Conservation (phyloP, 2,329 filamentous ascomycete species). For the Alternaria triticina region DNA sequence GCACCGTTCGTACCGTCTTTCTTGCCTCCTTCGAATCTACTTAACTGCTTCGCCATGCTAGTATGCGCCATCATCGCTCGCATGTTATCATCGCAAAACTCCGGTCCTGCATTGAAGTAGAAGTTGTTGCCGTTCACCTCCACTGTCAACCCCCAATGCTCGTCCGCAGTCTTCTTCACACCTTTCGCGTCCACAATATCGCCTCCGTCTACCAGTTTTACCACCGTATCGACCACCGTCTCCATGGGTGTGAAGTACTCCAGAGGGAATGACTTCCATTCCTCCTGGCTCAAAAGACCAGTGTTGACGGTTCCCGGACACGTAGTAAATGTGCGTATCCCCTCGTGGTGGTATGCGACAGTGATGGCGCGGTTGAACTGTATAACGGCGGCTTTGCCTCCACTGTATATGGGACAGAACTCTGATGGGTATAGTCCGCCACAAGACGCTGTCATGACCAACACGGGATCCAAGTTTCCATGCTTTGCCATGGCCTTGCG, state of each 20-base stretch:
- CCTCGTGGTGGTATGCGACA: constrained; percentile 41
- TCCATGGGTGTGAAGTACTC: constrained; percentile 43
- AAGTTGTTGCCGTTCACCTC: constrained; percentile 37
- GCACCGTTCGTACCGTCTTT: constrained; percentile 9
- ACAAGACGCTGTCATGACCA: constrained; percentile 49
- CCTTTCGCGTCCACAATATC: constrained; percentile 35
- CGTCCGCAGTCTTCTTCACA: constrained; percentile 22
- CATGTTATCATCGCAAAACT: constrained; percentile 37
- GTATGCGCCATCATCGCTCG: constrained; percentile 39
- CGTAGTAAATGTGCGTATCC: constrained; percentile 50
- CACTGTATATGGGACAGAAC: constrained; percentile 38
- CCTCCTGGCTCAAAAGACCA: constrained; percentile 40
- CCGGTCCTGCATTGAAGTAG: constrained; percentile 31
- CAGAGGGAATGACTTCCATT: constrained; percentile 45
- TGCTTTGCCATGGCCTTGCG: constrained; percentile 21
- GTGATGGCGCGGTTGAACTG: constrained; percentile 51
- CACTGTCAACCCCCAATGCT: constrained; percentile 35
- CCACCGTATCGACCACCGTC: constrained; percentile 36
- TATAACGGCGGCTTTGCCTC: constrained; percentile 46
- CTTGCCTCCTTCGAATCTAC: constrained; percentile 28
- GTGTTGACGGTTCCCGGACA: constrained; percentile 49
- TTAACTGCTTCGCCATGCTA: constrained; percentile 35
- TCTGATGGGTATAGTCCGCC: constrained; percentile 48
- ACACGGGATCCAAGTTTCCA: constrained; percentile 26
- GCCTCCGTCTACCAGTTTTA: constrained; percentile 39